Evolutionary conservation across 2,329 filamentous ascomycete genomes (phyloP).

Genomic region (Tolypocladium tundrense): DNA sequence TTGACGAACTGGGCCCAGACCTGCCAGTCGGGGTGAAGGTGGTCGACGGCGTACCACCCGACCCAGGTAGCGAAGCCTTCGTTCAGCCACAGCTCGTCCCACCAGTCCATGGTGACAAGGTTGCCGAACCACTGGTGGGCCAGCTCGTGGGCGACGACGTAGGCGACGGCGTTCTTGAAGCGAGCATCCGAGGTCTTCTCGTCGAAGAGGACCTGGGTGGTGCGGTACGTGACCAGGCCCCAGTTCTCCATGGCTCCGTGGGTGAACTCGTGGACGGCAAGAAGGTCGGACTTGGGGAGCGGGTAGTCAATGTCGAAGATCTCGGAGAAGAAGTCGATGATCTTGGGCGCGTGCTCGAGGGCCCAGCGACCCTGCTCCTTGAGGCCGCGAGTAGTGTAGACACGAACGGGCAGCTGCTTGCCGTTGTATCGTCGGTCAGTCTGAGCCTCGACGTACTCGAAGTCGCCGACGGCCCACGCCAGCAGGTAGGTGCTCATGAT

Average conservation of each 20-base stretch:
- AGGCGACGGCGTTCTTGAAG: slow-evolving; percentile 89
- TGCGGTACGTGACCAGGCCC: slow-evolving; percentile 92
- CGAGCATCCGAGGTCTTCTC: slow-evolving; percentile 81
- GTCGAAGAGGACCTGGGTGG: slow-evolving; percentile 92
- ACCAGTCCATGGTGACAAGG: slow-evolving; percentile 95
- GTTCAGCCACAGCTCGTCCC: slow-evolving; percentile 88
- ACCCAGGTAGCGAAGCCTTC: slow-evolving; percentile 98
- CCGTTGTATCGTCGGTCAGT: slow-evolving; percentile 87
- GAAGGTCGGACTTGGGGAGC: slow-evolving; percentile 79
- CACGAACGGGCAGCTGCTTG: slow-evolving; percentile 81
- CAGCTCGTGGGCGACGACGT: slow-evolving; percentile 96
- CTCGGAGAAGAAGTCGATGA: slow-evolving; percentile 94
- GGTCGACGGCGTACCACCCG: slow-evolving; percentile 84
- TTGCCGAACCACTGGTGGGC: slow-evolving; percentile 97
- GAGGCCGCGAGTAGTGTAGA: slow-evolving; percentile 91
- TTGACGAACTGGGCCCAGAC: slow-evolving; percentile 97
- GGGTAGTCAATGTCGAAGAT: slow-evolving; percentile 91
- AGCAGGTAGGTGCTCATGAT: slow-evolving; percentile 88
- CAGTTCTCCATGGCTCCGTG: slow-evolving; percentile 90
- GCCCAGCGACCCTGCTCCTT: slow-evolving; percentile 88
- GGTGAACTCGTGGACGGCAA: slow-evolving; percentile 89
- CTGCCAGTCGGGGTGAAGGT: slow-evolving; percentile 93
- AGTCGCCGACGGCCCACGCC: slow-evolving; percentile 93
- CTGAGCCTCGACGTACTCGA: slow-evolving; percentile 89
- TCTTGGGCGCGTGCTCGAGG: slow-evolving; percentile 80